Base-by-base conservation (phyloP, 2,329 filamentous ascomycete species). In the Mycosphaerella sp. region DNA sequence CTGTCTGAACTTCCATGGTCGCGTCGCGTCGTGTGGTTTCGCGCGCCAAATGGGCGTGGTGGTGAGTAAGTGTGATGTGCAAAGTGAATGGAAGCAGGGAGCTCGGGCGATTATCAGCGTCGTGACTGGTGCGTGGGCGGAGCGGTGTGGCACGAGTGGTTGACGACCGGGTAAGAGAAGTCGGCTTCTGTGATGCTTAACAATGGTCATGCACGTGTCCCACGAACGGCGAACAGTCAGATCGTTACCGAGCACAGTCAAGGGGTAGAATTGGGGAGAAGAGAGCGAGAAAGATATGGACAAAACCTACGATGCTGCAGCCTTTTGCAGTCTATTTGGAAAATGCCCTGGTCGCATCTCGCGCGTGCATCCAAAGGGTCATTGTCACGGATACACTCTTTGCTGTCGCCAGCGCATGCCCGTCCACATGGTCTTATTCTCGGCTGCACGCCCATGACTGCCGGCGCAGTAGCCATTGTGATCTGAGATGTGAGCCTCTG, bases 301-400 rank as follows among this genome's bases (percentile, higher is more conserved):
- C 47, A 54, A 48, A 53, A 57, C 59, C 60, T 58, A 61, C 60
- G 45, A 51, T 58, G 55, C 54, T 59, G 55, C 54, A 59, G 43
- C 26, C 51, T 59, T 61, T 63, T 63, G 51, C 52, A 59, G 49
- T 38, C 48, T 61, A 63, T 63, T 63, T 61, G 61, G 60, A 60
- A 63, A 55, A 31, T 43, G 50, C 53, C 59, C 59, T 56, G 58
- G 61, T 61, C 59, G 48, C 54, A 54, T 53, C 48, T 56, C 43
- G 59, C 61, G 55, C 56, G 58, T 62, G 59, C 48, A 58, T 46
- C 54, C 51, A 58, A 59, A 59, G 49, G 53, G 54, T 54, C 59
- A 61, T 64, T 60, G 58, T 62, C 53, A 58, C 62, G 61, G 62
- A 59, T 63, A 57, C 56, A 62, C 55, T 57, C 59, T 59, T 58